A percentile compares a stretch with the other conserved stretches of the same genome.
phyloP scores from a whole-genome alignment of 2,329 filamentous ascomycete genomes.

The Cercospora sp. region DNA sequence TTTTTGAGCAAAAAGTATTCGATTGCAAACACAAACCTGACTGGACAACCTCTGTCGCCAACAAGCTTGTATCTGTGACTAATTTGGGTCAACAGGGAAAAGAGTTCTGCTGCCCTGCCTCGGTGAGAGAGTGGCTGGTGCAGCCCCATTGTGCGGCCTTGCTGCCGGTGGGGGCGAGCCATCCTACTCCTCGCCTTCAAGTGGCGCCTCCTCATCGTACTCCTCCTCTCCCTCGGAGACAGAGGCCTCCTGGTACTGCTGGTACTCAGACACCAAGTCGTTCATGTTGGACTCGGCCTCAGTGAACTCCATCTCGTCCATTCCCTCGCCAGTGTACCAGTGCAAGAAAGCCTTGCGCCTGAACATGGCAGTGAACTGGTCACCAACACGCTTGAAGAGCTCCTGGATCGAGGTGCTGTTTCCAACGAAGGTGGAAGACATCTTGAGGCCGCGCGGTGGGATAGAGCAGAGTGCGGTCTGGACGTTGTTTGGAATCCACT shows the following conservation, averaged over 20 bases:
- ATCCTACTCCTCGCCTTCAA: conserved; percentile 69
- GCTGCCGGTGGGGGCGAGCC: conserved; percentile 1
- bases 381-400: conserved; percentile 99
- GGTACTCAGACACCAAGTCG: conserved; percentile 98
- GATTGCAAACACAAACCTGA: conserved; percentile 5
- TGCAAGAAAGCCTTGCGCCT: conserved; percentile 99
- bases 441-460: conserved; percentile 94
- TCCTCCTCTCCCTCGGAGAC: conserved; percentile 97
- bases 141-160: neutral
- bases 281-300: conserved; percentile 99
- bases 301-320: conserved; percentile 99
- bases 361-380: conserved; percentile 99
- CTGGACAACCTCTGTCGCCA: neutral
- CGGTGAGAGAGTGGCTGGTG: neutral
- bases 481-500: conserved; percentile 99
- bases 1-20: conserved; percentile 2
- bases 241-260: conserved; percentile 99
- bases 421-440: conserved; percentile 98
- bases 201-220: conserved; percentile 79
- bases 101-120: neutral
- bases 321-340: conserved; percentile 99
- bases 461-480: conserved; percentile 99
- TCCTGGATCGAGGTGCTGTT: conserved; percentile 99
- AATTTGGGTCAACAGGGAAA: conserved; percentile 1
- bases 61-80: neutral